These are phyloP conservation scores for Casuarina equisetifolia DNA, from an alignment of 306 rosid species.

Conservation along the genomic window DNA sequence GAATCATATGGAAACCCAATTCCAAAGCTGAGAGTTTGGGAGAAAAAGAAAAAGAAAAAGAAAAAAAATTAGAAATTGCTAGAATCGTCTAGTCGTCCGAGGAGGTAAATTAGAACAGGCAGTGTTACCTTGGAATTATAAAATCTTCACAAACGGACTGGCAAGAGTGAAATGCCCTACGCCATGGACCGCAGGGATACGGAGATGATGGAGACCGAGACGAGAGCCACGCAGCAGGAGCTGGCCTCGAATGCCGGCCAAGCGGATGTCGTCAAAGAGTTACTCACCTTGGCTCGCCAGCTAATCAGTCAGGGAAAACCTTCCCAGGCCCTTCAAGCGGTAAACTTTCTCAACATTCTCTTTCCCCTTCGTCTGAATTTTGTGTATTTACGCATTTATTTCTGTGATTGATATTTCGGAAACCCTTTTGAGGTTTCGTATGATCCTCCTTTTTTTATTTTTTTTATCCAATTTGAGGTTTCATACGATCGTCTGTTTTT, in stretches of 20 bases:
- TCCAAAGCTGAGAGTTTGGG: background rate
- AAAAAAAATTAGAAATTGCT: conserved; percentile 22
- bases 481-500: no score
- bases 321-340: conserved; percentile 94
- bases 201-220: conserved; percentile 39
- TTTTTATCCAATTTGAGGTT: no score
- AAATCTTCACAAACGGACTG: background rate
- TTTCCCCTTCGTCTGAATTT: conserved; percentile 1
- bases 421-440: no score
- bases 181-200: conserved; percentile 39
- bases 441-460: background rate
- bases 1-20: background rate
- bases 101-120: background rate
- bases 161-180: background rate
- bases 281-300: conserved; percentile 81
- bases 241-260: conserved; percentile 30
- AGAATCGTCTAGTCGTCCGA: conserved; percentile 18
- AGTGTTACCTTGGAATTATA: background rate
- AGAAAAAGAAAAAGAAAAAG: background rate
- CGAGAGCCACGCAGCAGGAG: conserved; percentile 16
- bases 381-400: no score
- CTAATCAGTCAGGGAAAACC: conserved; percentile 82
- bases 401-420: background rate
- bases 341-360: conserved; percentile 12
- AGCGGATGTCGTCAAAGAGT: conserved; percentile 42